Base-by-base conservation (phyloP, 768 basidiomycete species). In the Tricholoma hemisulphureum region DNA sequence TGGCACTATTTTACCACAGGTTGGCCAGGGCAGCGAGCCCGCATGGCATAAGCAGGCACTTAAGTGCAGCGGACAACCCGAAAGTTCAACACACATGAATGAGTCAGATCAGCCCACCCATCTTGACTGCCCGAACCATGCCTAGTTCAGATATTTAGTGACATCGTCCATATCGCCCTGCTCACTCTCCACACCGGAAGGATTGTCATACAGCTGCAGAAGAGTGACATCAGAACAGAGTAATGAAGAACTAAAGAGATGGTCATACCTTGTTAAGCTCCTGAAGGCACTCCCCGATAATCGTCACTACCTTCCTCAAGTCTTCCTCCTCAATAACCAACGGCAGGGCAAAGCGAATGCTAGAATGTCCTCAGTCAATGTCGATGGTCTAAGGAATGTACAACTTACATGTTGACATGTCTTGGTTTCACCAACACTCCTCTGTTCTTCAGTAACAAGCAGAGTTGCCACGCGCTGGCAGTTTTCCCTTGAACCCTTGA, bases 391-490 rank as follows among this genome's bases (percentile, higher is more conserved):
- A n/a, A n/a, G n/a, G 16, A n/a, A n/a, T n/a, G n/a, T n/a, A n/a
- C n/a, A n/a, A 79, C 93, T 65, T 65, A 95, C 93, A 92, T 93
- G 73, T 96, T 96, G 24, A 87, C 83, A 67, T 97, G 95, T 0
- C 95, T 98, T 11, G 97, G 95, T 79, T 99, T 98, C 26, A 95
- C 96, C 61, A 99, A 76, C 55, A 98, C 83, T 3, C 95, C 94
- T 45, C 91, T 83, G 63, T 86, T 88, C 86, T 95, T 96, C 71
- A 98, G 73, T 66, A 98, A 72, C 68, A 98, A 69, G 73, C 97
- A 98, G 53, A 98, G 79, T 71, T 98, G 93, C 97, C 96, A 99
- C 5, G 95, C 97, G n/a, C n/a, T n/a, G n/a, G n/a, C 1, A 91
- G 87, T 51, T 93, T 77, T 14, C 91, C 88, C 73, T 84, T 61